Evolutionary conservation across 345 rosid genomes (phyloP), one percentile per base, ranked within the genome.

Genomic region (Capsella bursapastoris): DNA sequence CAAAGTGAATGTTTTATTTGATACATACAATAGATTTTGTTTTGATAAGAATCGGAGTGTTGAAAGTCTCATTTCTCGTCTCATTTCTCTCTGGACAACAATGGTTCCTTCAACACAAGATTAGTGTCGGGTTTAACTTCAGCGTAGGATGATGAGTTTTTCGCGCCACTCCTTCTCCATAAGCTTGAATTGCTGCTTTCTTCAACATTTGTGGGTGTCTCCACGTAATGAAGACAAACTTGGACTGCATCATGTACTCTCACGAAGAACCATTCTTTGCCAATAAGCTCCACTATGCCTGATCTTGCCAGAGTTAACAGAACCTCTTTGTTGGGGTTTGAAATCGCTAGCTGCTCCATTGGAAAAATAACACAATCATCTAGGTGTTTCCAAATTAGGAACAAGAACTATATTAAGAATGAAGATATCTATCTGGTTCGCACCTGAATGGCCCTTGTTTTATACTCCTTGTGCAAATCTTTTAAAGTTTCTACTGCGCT

Each of bases 181-280:
- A 82, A 70, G 77, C 79, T 73, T 13, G 81, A 38, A 22, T 61
- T 31, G 38, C 32, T 50, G n/a, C 56, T 72, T 37, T 53, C 27
- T 51, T 63, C 62, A 76, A 32, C 66, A 64, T 80, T 34, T 76
- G 18, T 8, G 63, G 70, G 62, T 31, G 56, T 68, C 76, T 92
- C 88, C 5, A 90, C 92, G 64, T 77, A 86, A 63, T 84, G 97
- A 55, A 95, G 92, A 82, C 97, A 92, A 45, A 95, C 91, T 68
- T 95, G 99, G 52, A 95, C 99, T 0, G 97, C 97, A 41, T 95
- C 99, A 14, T 90, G 97, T 43, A 90, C 92, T 64, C 99, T 83
- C 60, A 95, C 99, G 43, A 87, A 95, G 83, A 71, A 86, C 96
- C 97, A 89, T 47, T 95, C 97, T 72, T 92, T 92, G 15, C 99